Evolutionary conservation across 495 filamentous ascomycete species (phyloP).

Genomic region (Neurospora sublineolata): DNA sequence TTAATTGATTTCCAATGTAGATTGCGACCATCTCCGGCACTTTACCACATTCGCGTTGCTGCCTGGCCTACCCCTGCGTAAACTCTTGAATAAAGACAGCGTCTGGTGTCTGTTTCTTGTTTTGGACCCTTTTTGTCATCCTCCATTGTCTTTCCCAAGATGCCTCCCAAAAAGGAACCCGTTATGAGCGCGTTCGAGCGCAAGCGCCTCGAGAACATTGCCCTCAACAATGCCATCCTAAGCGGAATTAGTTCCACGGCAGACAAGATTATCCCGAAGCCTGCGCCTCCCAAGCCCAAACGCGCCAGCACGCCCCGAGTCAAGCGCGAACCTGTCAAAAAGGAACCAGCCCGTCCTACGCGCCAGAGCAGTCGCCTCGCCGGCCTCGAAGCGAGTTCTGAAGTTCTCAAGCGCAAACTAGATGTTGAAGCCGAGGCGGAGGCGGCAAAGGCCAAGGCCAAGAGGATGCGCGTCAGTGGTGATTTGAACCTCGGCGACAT

Average conservation of each 20-base stretch:
- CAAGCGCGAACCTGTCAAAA: conserved; percentile 19
- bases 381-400: conserved; percentile 45
- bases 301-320: conserved; percentile 11
- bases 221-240: conserved; percentile 40
- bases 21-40: neutral
- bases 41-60: neutral
- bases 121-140: neutral
- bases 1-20: neutral
- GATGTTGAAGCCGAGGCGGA: conserved; percentile 57
- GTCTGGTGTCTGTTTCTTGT: neutral
- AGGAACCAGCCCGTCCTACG: conserved; percentile 24
- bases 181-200: conserved; percentile 43
- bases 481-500: conserved; percentile 67
- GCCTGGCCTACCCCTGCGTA: neutral
- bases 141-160: neutral
- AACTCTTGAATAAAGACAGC: neutral
- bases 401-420: conserved; percentile 66
- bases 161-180: conserved; percentile 18
- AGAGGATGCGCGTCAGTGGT: conserved; percentile 59
- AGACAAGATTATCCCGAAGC: conserved; percentile 22
- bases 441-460: conserved; percentile 52
- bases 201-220: conserved; percentile 44
- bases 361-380: conserved; percentile 43
- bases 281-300: conserved; percentile 18
- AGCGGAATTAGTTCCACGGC: conserved; percentile 28